These are phyloP conservation scores for Cytidiella melzeri DNA, from an alignment of 768 basidiomycete species.

Conservation along the genomic window DNA sequence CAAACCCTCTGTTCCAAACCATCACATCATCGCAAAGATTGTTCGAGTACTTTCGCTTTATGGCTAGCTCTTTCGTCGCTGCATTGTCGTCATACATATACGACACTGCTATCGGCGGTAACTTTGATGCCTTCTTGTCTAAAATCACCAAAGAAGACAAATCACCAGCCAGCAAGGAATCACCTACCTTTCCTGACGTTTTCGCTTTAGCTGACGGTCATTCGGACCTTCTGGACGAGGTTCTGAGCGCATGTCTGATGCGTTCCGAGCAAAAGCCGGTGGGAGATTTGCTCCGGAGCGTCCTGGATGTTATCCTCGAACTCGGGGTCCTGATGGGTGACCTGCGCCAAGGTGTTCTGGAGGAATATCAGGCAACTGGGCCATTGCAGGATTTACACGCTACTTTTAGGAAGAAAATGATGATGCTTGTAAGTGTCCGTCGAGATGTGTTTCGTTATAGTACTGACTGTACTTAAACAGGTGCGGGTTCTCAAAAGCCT, in stretches of 20 bases:
- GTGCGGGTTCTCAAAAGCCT: constrained; percentile 47
- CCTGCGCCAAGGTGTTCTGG: constrained; percentile 42
- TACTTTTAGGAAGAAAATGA: constrained; percentile 51
- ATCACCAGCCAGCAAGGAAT: neutral
- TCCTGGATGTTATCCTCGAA: constrained; percentile 61
- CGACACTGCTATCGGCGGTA: constrained; percentile 75
- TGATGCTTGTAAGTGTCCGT: constrained; percentile 44
- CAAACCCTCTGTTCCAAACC: constrained; percentile 52
- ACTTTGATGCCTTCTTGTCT: constrained; percentile 63
- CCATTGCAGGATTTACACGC: constrained; percentile 47
- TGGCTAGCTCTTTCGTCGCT: constrained; percentile 63
- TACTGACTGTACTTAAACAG: constrained; percentile 29
- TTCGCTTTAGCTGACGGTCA: constrained; percentile 67
- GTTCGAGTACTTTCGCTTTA: constrained; percentile 67
- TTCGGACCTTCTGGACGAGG: constrained; percentile 62
- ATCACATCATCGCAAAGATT: constrained; percentile 44
- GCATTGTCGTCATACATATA: constrained; percentile 68
- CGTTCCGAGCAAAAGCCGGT: constrained; percentile 60
- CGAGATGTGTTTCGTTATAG: neutral
- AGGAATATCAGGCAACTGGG: constrained; percentile 62
- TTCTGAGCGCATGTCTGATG: constrained; percentile 70
- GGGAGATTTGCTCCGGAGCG: constrained; percentile 57
- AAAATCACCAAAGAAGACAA: constrained; percentile 9
- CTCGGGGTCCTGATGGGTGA: constrained; percentile 63
- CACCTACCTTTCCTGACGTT: constrained; percentile 51